Evolutionary conservation across 495 filamentous ascomycete species (phyloP).

Genomic region (Neurospora hispaniola): DNA sequence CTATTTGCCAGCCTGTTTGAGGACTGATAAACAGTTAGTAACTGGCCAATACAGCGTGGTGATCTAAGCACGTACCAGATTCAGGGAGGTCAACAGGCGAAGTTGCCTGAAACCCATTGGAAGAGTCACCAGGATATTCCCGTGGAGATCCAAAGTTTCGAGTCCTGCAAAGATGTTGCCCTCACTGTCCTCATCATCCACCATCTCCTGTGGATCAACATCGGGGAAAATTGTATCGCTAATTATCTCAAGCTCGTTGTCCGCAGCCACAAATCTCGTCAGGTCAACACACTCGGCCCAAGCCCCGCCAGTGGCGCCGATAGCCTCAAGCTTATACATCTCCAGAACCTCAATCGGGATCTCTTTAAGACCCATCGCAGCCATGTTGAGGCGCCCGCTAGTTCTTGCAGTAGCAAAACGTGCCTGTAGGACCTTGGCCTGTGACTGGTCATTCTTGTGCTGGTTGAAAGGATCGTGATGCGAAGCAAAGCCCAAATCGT

Average conservation of each 20-base stretch:
- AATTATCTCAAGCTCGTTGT: slow-evolving; percentile 77
- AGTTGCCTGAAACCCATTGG: slow-evolving; percentile 69
- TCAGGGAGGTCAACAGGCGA: slow-evolving; percentile 62
- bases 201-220: slow-evolving; percentile 42
- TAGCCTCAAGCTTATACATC: slow-evolving; percentile 72
- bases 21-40: slow-evolving; percentile 39
- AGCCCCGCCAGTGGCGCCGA: slow-evolving; percentile 42
- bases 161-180: slow-evolving; percentile 76
- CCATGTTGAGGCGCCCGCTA: slow-evolving; percentile 81
- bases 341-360: slow-evolving; percentile 76
- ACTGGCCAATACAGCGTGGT: neutral
- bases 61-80: slow-evolving; percentile 48
- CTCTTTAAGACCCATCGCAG: slow-evolving; percentile 67
- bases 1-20: slow-evolving; percentile 67
- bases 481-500: slow-evolving; percentile 45
- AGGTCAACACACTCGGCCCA: slow-evolving; percentile 96
- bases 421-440: slow-evolving; percentile 58
- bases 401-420: slow-evolving; percentile 65
- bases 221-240: slow-evolving; percentile 70
- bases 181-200: slow-evolving; percentile 49
- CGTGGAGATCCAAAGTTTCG: slow-evolving; percentile 75
- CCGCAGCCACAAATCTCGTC: slow-evolving; percentile 76
- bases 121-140: slow-evolving; percentile 61
- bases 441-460: slow-evolving; percentile 44
- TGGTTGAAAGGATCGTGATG: slow-evolving; percentile 58